Evolutionary conservation across 352 stramenopile species (phyloP), one percentile per base, ranked within the genome.

Genomic region (Pythium folliculosum): DNA sequence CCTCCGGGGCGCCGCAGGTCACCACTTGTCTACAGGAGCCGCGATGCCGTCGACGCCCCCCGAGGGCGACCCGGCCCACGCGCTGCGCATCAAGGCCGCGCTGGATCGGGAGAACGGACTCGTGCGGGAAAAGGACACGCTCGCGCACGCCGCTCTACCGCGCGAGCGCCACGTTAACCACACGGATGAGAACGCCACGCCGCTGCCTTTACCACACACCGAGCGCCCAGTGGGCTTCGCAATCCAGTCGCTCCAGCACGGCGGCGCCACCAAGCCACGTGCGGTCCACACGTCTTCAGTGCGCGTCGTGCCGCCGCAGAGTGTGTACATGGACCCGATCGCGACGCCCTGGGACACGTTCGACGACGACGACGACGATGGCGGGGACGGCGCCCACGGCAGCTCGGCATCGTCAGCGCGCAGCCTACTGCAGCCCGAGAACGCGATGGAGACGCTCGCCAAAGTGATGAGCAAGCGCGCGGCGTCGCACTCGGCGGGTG

Each of bases 321-420:
- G 7, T 38, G 17, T 21, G 6, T 48, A 17, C 25, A 23, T 63
- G 30, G 62, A 69, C 19, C 32, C 52, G 1, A 5, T 69, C 2
- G 63, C 32, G 37, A 64, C 56, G 17, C 64, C 64, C 16, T 71
- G 64, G 56, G 56, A 65, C 21, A 65, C 57, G 22, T 61, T 65
- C 13, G 51, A 71, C 19, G 56, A 66, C 5, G 64, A 65, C 7
- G 43, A 61, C 40, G 64, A 55, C 21, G 27, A 22, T 38, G 17
- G 21, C 27, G 30, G 44, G 12, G 48, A 27, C 5, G 27, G 10
- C 22, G n/a, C 13, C 17, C 8, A 40, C 17, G 40, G 40, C 14
- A 47, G 40, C 40, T 47, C 40, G 40, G 38, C 35, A 23, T 60
- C 38, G 1, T 58, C 56, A 1, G 14, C 56, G 0, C 32, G 32